phyloP scores from a whole-genome alignment of 2,329 filamentous ascomycete genomes.

The Sarocladiaceae sp. region DNA sequence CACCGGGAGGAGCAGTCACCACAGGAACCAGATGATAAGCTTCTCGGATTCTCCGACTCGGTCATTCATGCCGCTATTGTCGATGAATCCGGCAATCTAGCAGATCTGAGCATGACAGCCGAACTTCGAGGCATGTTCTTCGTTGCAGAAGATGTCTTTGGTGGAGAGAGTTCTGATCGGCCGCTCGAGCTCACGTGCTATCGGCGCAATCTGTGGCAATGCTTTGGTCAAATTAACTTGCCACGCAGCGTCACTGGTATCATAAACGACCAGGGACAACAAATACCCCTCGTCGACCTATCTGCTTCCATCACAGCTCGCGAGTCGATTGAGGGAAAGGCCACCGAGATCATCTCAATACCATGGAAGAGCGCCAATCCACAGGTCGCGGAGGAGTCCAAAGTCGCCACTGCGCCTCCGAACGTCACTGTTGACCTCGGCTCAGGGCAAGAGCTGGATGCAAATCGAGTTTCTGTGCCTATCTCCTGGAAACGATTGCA shows the following conservation, averaged over 20 bases:
- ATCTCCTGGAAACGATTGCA: conserved; percentile 92
- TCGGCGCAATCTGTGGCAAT: conserved; percentile 90
- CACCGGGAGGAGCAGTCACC: conserved; percentile 45
- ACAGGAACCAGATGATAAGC: conserved; percentile 61
- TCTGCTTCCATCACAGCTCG: conserved; percentile 79
- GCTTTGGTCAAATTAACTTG: conserved; percentile 79
- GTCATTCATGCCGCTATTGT: conserved; percentile 57
- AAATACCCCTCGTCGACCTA: conserved; percentile 71
- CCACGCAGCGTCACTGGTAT: conserved; percentile 69
- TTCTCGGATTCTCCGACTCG: conserved; percentile 69
- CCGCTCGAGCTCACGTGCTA: conserved; percentile 90
- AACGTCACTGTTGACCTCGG: conserved; percentile 51
- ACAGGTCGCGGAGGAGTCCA: conserved; percentile 45
- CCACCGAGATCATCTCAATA: conserved; percentile 92
- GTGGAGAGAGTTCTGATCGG: conserved; percentile 50
- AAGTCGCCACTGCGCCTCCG: conserved; percentile 46
- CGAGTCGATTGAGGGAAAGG: conserved; percentile 88
- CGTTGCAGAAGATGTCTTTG: conserved; percentile 75
- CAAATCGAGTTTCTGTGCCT: conserved; percentile 72
- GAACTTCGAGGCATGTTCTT: conserved; percentile 89
- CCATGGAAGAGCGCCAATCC: conserved; percentile 83
- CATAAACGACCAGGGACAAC: conserved; percentile 69
- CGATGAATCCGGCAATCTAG: conserved; percentile 60
- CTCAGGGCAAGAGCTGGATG: conserved; percentile 67
- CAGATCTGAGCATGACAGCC: conserved; percentile 63